Evolutionary conservation across 306 rosid species (phyloP).

Genomic region (Casuarina cunninghamiana): DNA sequence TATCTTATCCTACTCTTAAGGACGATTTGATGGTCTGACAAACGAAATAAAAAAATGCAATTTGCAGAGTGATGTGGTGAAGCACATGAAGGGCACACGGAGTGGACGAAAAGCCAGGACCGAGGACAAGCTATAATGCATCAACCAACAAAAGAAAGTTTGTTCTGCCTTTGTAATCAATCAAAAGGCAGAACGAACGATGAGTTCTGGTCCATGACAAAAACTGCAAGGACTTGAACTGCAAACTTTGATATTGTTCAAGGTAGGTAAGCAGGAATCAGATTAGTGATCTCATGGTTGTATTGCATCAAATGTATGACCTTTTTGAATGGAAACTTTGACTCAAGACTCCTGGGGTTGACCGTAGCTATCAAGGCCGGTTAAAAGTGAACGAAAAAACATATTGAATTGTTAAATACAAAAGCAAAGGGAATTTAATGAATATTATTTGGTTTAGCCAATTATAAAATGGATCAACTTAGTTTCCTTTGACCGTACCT

Average conservation of each 20-base stretch:
- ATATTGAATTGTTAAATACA: background rate
- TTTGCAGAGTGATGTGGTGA: background rate
- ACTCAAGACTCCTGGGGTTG: constrained; percentile 31
- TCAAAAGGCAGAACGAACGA: background rate
- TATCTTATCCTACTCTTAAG: background rate
- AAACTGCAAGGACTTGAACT: background rate
- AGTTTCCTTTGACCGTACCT: constrained; percentile 32
- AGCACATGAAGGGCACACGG: background rate
- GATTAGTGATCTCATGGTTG: constrained; percentile 18
- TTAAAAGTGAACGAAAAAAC: constrained; percentile 32
- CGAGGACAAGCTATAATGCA: background rate
- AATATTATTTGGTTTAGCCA: background rate
- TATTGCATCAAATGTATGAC: background rate
- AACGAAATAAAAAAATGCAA: background rate
- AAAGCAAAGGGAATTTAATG: background rate
- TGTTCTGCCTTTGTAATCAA: background rate
- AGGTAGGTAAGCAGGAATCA: background rate
- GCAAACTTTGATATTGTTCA: background rate
- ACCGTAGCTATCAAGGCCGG: constrained; percentile 46
- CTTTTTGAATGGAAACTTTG: constrained; percentile 14
- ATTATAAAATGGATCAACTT: constrained; percentile 17
- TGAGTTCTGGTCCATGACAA: background rate
- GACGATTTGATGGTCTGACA: background rate
- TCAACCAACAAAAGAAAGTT: background rate
- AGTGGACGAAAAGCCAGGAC: background rate